Evolutionary conservation across 2,329 filamentous ascomycete genomes (phyloP), one percentile per base, ranked within the genome.

Genomic region (Neurospora sp.): DNA sequence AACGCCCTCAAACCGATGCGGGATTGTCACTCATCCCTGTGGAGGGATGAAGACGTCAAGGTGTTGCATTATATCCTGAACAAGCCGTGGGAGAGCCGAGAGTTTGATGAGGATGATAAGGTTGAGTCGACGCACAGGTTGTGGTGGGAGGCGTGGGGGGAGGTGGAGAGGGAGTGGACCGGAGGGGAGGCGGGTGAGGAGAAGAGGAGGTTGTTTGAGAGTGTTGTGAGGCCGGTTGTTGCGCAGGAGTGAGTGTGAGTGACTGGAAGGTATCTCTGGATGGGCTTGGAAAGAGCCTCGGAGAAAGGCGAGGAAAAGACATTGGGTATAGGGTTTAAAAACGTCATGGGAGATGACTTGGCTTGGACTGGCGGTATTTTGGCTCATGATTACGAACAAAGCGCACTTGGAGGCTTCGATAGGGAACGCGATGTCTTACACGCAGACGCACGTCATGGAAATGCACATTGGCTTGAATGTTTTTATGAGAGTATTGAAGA

Each of bases 141-240:
- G 38, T 79, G 78, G 78, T 79, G 78, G 78, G 77, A 78, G 43
- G 74, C 74, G 9, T 71, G 70, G 38, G 69, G 69, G n/a, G 70
- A 71, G 69, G 70, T 71, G 13, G 70, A 71, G 66, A 67, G 43
- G 69, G 70, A 71, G 38, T 79, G 78, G 78, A 68, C 71, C 0
- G 72, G 72, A 66, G 74, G 73, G 3, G 52, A 28, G 28, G n/a
- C 58, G 0, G 75, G 76, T 33, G 74, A 70, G 70, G 68, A 75
- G 69, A 78, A 76, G 72, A 74, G 67, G 71, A 71, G 73, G 67
- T 38, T 79, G 38, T 79, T 76, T 76, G 52, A 74, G 74, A 76
- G 71, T 39, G 78, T 79, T 13, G 77, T 79, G 19, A 74, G 77
- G 38, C 77, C 78, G 28, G 75, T 77, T 39, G 77, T 79, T 69